These are phyloP conservation scores for Rhododendron ovatum DNA, from an alignment of 148 eudicot species.

Conservation along the genomic window DNA sequence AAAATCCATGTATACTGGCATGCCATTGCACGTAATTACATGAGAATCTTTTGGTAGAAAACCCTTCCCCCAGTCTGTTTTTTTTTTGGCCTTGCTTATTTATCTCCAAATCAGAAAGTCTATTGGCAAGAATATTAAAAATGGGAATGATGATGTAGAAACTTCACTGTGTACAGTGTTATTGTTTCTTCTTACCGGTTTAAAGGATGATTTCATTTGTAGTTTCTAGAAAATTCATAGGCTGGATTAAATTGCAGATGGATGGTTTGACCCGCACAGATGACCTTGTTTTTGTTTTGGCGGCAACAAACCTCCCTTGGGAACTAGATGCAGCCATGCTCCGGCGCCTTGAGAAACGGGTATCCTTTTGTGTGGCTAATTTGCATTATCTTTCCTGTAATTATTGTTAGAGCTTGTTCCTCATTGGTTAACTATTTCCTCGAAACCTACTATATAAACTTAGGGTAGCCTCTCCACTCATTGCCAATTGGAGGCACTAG, in stretches of 20 bases:
- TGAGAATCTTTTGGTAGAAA: background rate
- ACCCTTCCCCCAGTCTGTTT: background rate
- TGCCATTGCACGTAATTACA: background rate
- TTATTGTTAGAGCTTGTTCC: background rate
- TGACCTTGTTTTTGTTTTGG: conserved; percentile 96
- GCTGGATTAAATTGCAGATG: conserved; percentile 60
- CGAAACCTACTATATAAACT: background rate
- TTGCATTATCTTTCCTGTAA: background rate
- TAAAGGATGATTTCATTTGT: background rate
- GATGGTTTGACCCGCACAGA: conserved; percentile 89
- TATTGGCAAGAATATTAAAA: background rate
- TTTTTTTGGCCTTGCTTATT: background rate
- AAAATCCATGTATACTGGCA: background rate
- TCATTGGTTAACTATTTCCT: background rate
- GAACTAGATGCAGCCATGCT: conserved; percentile 99
- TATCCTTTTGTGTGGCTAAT: conserved; percentile 30
- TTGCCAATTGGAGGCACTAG: background rate
- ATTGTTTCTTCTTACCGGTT: background rate
- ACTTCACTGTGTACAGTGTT: background rate
- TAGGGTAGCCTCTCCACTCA: background rate
- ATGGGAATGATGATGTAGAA: background rate
- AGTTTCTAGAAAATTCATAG: background rate
- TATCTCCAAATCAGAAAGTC: background rate
- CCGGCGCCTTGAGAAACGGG: conserved; percentile 96
- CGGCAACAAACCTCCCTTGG: conserved; percentile 98